Conservation (phyloP, 2,329 filamentous ascomycete species). For the Calonectria ilicicola region DNA sequence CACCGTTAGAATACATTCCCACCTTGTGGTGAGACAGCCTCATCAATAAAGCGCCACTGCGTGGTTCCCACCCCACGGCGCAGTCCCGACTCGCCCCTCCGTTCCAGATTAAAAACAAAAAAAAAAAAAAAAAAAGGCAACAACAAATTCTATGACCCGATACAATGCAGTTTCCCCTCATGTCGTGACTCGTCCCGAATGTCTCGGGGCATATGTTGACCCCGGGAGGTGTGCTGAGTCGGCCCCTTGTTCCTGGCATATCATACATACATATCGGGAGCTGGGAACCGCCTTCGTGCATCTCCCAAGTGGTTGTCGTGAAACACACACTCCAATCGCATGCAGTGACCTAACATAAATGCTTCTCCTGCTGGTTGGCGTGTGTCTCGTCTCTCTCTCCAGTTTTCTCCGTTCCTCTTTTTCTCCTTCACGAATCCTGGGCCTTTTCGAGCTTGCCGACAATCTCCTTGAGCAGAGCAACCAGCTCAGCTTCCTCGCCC, state of each 20-base stretch:
- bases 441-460: constrained; percentile 58
- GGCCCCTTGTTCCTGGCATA: not conserved
- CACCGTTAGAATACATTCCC: constrained; percentile 7
- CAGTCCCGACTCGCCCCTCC: not conserved
- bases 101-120: not conserved
- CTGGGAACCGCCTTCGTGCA: not conserved
- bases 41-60: constrained; percentile 3
- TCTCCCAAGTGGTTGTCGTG: constrained; percentile 1
- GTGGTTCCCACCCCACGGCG: not conserved
- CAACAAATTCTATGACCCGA: not conserved
- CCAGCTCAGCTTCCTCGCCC: constrained; percentile 75
- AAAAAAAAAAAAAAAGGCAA: not conserved
- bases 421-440: constrained; percentile 41
- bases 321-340: not conserved
- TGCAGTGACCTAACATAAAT: not conserved
- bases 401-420: not conserved
- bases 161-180: not conserved
- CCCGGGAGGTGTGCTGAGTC: not conserved
- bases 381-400: not conserved
- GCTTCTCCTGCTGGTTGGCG: not conserved
- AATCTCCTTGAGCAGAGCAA: constrained; percentile 73
- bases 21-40: constrained; percentile 2
- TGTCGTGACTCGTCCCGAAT: constrained; percentile 4
- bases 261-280: not conserved
- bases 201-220: not conserved